A percentile compares a stretch with the other conserved stretches of the same genome.
phyloP scores from a whole-genome alignment of 129 eudicot genomes.

The Calendula officinalis region DNA sequence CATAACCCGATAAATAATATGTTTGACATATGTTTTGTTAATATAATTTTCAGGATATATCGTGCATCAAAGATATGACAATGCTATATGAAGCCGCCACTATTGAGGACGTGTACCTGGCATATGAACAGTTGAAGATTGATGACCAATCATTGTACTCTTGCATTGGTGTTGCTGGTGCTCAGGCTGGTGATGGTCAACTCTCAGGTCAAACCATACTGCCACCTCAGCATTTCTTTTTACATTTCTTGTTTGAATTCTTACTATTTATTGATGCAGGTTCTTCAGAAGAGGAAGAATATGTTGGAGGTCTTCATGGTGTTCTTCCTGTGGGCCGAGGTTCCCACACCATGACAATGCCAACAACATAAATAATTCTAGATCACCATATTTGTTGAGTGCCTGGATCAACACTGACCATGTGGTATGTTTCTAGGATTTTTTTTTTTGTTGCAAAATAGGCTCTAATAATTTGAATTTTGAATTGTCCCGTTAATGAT shows the following conservation, averaged over 20 bases:
- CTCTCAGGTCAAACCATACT: constrained; percentile 42
- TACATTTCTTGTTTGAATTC: background rate
- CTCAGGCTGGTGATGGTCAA: constrained; percentile 64
- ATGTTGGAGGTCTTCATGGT: constrained; percentile 48
- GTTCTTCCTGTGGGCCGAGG: constrained; percentile 93
- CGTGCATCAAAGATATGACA: constrained; percentile 85
- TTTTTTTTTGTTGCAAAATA: background rate
- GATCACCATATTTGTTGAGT: constrained; percentile 24
- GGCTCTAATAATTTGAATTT: too few species aligned
- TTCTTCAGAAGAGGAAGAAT: constrained; percentile 56
- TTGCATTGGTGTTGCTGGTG: constrained; percentile 94
- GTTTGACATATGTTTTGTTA: background rate
- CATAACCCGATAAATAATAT: background rate
- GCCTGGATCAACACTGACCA: constrained; percentile 20
- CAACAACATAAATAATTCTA: constrained; percentile 66
- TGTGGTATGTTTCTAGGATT: constrained; percentile 30
- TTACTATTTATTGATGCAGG: constrained; percentile 29
- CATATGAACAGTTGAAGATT: constrained; percentile 84
- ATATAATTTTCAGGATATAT: constrained; percentile 56
- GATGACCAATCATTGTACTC: constrained; percentile 81
- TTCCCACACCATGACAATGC: constrained; percentile 87
- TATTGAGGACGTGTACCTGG: constrained; percentile 74
- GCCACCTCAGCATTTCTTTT: background rate
- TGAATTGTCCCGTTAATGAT: too few species aligned
- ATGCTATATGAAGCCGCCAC: constrained; percentile 82